phyloP scores from a whole-genome alignment of 352 stramenopile genomes.

The Pythium pectinolyticum region DNA sequence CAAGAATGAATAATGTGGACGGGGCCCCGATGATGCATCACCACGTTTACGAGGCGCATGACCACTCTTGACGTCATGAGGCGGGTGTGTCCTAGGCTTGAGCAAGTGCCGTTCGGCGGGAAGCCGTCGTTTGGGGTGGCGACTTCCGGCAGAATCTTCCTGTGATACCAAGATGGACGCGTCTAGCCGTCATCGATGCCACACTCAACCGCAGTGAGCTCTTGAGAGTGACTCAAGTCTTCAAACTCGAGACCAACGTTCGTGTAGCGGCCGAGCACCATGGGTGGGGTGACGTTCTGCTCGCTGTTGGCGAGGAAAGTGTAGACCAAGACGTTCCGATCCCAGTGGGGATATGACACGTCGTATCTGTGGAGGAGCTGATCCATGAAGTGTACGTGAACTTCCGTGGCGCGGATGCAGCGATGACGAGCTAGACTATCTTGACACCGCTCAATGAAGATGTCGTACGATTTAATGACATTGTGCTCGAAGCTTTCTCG shows the following conservation, averaged over 20 bases:
- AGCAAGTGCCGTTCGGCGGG: constrained; percentile 4
- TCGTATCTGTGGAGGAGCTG: neutral
- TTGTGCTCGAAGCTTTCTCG: constrained; percentile 2
- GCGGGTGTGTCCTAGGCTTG: neutral
- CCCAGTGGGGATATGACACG: neutral
- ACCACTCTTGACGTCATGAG: constrained; percentile 11
- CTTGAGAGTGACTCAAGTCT: neutral
- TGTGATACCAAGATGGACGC: constrained; percentile 2
- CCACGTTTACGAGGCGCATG: constrained; percentile 13
- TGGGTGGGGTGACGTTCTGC: constrained; percentile 12
- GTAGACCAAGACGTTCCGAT: neutral
- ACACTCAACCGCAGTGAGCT: constrained; percentile 1
- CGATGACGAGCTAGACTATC: neutral
- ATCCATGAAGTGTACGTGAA: neutral
- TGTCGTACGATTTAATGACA: neutral
- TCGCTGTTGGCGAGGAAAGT: constrained; percentile 1
- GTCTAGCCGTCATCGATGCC: neutral
- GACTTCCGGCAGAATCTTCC: constrained; percentile 19
- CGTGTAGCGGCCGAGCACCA: neutral
- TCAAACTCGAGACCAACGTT: constrained; percentile 1
- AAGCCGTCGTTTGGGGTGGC: constrained; percentile 4
- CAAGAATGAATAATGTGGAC: constrained; percentile 8
- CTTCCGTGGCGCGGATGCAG: neutral
- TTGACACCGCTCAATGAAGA: constrained; percentile 15
- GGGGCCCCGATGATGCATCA: constrained; percentile 20